Percentiles rank a stretch among this genome's conserved stretches.
Conservation (phyloP, 805 yeast genomes). For the Yarrowia yakushimensis region DNA sequence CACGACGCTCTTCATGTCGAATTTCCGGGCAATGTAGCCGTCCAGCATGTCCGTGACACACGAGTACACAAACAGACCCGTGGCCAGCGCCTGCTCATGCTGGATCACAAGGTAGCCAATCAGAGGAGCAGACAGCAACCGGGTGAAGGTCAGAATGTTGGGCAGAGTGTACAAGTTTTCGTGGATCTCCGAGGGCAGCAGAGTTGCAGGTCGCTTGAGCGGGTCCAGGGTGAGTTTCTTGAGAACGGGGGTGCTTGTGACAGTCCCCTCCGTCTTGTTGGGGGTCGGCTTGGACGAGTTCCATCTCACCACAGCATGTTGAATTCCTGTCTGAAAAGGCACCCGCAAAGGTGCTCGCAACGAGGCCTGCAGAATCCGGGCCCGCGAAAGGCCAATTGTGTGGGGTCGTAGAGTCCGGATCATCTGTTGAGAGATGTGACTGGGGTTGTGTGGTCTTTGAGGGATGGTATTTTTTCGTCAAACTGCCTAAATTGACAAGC, state of each 20-base stretch:
- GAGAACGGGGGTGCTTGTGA: neutral
- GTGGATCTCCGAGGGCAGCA: conserved; percentile 32
- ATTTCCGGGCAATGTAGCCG: conserved; percentile 84
- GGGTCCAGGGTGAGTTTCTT: neutral
- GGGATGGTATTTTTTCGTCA: neutral
- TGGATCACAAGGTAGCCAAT: conserved; percentile 75
- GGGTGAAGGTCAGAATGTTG: conserved; percentile 72
- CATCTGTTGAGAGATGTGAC: conserved; percentile 5
- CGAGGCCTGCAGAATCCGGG: neutral
- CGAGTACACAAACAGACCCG: conserved; percentile 74
- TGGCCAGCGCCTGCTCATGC: conserved; percentile 60
- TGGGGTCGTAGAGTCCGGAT: conserved; percentile 6
- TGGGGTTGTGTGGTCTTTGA: neutral
- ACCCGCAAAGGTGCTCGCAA: neutral
- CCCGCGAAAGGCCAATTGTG: neutral
- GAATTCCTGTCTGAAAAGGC: neutral
- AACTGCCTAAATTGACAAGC: neutral
- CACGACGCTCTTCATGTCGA: conserved; percentile 68
- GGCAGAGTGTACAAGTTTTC: conserved; percentile 81
- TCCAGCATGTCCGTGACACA: conserved; percentile 89
- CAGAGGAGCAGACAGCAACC: conserved; percentile 78
- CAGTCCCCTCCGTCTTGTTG: neutral
- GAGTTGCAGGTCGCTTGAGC: neutral
- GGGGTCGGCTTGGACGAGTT: neutral
- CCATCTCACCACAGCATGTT: neutral